Evolutionary conservation across 192 early-diverging fungal genomes (phyloP), one percentile per base, ranked within the genome.

Genomic region (Backusella australiensis): DNA sequence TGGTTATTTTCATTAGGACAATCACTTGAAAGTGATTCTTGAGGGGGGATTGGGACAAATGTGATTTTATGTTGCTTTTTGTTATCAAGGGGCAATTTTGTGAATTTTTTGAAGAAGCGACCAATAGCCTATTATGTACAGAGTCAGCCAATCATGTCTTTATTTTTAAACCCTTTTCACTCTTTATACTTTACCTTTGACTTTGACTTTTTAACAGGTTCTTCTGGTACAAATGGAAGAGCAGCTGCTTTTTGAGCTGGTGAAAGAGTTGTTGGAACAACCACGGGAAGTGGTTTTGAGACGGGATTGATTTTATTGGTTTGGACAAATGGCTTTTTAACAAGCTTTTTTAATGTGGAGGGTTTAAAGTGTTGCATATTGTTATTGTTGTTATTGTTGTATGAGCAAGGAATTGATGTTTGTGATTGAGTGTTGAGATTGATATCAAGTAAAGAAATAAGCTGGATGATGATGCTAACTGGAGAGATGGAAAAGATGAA

Each of bases 71-170:
- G 35, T 36, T 67, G 66, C 17, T 67, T 67, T 36, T 67, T 34
- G 32, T 67, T 35, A 35, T 35, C 35, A 35, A 35, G 32, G 32
- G 34, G 17, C 6, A 35, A n/a, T 1, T 34, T n/a, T 67, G 66
- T 34, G 39, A 72, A 34, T 53, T 52, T 52, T 72, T 72, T 67
- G 34, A 67, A 53, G 71, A 53, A 42, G 38, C 71, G 38, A 42
- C 32, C 38, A 34, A 72, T 21, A 53, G 41, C 7, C 44, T 52
- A 32, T 32, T 32, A 39, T 29, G 39, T 26, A 42, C 12, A 59
- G 34, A 52, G 23, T 56, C 12, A 73, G 56, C 34, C n/a, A 38
- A 36, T 12, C 69, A 71, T 38, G 36, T 8, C 19, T 0, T 26
- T 52, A 26, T 14, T 17, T 6, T 42, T 6, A 52, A 32, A 4